Conservation (phyloP, 495 filamentous ascomycete species). For the Pseudoneurospora amorphoporcata region DNA sequence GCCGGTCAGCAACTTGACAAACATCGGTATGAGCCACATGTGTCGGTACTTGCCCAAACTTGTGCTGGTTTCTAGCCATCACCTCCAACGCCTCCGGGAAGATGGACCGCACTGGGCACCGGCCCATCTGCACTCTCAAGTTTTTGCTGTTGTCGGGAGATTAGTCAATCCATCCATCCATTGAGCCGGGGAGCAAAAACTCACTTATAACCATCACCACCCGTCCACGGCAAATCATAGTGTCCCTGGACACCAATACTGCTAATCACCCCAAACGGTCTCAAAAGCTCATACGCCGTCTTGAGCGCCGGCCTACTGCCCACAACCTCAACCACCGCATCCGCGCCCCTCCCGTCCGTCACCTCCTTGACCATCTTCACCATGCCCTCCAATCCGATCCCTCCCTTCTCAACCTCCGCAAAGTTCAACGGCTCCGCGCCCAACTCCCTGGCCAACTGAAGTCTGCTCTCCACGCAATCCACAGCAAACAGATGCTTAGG, state of each 20-base stretch:
- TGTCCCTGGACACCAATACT: constrained; percentile 73
- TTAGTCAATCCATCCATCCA: not conserved
- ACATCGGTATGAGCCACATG: not conserved
- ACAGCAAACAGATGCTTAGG: constrained; percentile 79
- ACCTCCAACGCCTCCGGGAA: constrained; percentile 68
- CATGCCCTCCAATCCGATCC: constrained; percentile 39
- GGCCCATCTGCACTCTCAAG: constrained; percentile 80
- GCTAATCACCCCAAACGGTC: constrained; percentile 79
- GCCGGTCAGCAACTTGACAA: not conserved
- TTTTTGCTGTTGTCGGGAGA: constrained; percentile 51
- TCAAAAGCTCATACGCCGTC: constrained; percentile 74
- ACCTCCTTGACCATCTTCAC: constrained; percentile 61
- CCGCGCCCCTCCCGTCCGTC: constrained; percentile 76
- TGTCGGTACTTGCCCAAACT: constrained; percentile 54
- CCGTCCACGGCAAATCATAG: constrained; percentile 59
- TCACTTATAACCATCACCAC: constrained; percentile 66
- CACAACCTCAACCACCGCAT: constrained; percentile 88
- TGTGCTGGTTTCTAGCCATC: constrained; percentile 71
- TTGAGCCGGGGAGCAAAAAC: constrained; percentile 2
- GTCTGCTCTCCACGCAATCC: constrained; percentile 67
- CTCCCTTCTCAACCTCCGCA: constrained; percentile 41
- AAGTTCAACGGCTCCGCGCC: constrained; percentile 88
- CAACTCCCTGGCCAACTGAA: constrained; percentile 64
- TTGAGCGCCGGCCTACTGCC: constrained; percentile 73
- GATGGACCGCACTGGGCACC: constrained; percentile 83